Percentiles rank a stretch among this genome's conserved stretches.
These are phyloP conservation scores for Phytophthora pini DNA, from an alignment of 352 stramenopile species.

Conservation along the genomic window DNA sequence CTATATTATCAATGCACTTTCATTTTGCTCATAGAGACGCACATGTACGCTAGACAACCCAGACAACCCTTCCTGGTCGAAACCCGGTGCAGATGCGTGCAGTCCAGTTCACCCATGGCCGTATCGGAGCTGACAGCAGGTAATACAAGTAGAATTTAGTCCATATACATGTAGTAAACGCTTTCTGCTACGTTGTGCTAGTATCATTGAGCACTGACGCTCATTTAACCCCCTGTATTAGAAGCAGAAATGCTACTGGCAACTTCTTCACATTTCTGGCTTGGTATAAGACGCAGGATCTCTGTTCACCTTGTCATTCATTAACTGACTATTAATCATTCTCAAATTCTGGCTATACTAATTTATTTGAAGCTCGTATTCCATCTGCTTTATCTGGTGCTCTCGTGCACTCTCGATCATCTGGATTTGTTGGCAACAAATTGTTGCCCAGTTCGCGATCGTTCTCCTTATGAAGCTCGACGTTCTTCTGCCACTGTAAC, in stretches of 20 bases:
- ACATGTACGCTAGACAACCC: neutral
- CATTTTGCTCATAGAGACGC: too few relatives aligned
- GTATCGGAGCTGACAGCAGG: too few relatives aligned
- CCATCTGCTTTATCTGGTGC: slow-evolving; percentile 27
- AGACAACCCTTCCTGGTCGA: neutral
- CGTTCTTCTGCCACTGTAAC: slow-evolving; percentile 83
- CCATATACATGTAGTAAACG: too few relatives aligned
- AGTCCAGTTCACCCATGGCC: slow-evolving; percentile 27
- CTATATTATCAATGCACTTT: neutral
- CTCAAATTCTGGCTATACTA: too few relatives aligned
- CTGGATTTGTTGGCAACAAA: slow-evolving; percentile 47
- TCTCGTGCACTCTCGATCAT: slow-evolving; percentile 69
- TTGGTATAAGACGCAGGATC: too few relatives aligned
- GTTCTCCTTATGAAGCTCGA: slow-evolving; percentile 83
- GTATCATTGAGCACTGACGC: neutral
- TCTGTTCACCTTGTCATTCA: too few relatives aligned
- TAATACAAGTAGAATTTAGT: too few relatives aligned
- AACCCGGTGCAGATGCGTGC: slow-evolving; percentile 5
- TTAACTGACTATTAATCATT: too few relatives aligned
- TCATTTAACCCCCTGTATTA: too few relatives aligned
- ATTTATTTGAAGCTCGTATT: too few relatives aligned
- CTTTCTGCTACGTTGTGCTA: too few relatives aligned
- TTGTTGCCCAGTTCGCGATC: slow-evolving; percentile 56
- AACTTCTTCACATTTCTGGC: neutral
- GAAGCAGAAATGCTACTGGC: neutral